phyloP scores from a whole-genome alignment of 23 red algal species.

The Gracilaria gracilis region DNA sequence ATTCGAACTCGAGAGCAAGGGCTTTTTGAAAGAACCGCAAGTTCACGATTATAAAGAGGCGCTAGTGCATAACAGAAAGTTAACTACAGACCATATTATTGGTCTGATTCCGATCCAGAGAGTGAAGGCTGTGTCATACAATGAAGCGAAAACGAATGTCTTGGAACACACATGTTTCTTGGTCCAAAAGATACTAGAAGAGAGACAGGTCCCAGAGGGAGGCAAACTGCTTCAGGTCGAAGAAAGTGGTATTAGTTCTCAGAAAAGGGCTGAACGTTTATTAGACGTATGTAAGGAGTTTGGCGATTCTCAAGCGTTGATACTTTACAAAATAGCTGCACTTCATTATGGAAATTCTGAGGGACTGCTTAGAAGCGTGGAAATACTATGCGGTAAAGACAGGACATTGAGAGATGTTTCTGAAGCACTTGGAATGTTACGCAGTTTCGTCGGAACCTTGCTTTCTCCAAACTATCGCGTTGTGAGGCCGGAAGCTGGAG shows the following conservation, averaged over 20 bases:
- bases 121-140: neutral
- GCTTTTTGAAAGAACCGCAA: neutral
- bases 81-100: neutral
- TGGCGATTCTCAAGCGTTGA: neutral
- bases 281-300: neutral
- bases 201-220: neutral
- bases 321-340: constrained; percentile 8
- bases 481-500: neutral
- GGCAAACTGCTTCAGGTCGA: too few relatives aligned
- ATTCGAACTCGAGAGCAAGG: constrained; percentile 10
- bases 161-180: neutral
- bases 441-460: neutral
- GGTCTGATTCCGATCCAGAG: neutral
- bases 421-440: neutral
- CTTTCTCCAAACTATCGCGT: neutral
- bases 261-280: too few relatives aligned
- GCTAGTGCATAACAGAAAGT: neutral
- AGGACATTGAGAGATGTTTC: neutral
- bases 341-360: neutral
- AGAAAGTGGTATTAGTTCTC: too few relatives aligned
- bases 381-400: neutral
- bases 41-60: neutral
- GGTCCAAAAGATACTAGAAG: neutral
- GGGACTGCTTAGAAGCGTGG: neutral
- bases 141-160: neutral